Percentiles rank a stretch among this genome's conserved stretches.
Evolutionary conservation across 805 yeast species (phyloP).

Genomic region (Candida verbasci): DNA sequence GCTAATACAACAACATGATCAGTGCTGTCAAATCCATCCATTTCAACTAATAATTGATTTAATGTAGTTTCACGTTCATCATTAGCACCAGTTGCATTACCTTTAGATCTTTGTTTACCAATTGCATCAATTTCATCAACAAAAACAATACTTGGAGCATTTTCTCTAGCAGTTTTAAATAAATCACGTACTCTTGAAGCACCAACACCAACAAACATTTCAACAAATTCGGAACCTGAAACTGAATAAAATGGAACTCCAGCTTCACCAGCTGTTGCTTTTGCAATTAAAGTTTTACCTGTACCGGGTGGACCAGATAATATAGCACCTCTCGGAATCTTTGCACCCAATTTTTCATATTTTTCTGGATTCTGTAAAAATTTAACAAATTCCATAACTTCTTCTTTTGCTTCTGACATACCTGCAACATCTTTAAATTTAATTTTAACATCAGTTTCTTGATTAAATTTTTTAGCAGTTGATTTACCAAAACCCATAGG

Average conservation of each 20-base stretch:
- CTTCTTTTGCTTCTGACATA: slow-evolving; percentile 93
- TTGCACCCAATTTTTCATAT: slow-evolving; percentile 91
- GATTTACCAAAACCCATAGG: slow-evolving; percentile 82
- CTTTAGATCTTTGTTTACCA: slow-evolving; percentile 83
- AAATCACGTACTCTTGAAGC: slow-evolving; percentile 96
- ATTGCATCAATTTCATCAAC: slow-evolving; percentile 99
- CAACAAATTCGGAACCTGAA: slow-evolving; percentile 96
- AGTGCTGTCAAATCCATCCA: slow-evolving; percentile 92
- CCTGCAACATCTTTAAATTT: slow-evolving; percentile 96
- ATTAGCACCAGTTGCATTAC: slow-evolving; percentile 73
- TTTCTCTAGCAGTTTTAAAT: slow-evolving; percentile 85
- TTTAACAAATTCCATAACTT: slow-evolving; percentile 95
- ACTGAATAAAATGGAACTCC: slow-evolving; percentile 95
- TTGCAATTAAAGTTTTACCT: slow-evolving; percentile 94
- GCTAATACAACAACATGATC: slow-evolving; percentile 97
- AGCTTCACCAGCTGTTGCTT: slow-evolving; percentile 99
- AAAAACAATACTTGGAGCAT: slow-evolving; percentile 94
- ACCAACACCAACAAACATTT: slow-evolving; percentile 99
- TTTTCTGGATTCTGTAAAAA: slow-evolving; percentile 87
- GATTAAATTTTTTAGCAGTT: slow-evolving; percentile 86
- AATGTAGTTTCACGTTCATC: slow-evolving; percentile 97
- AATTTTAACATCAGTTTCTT: slow-evolving; percentile 84
- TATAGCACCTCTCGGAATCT: slow-evolving; percentile 97
- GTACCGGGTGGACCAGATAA: slow-evolving; percentile 99
- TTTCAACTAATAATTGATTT: slow-evolving; percentile 93